Base-by-base conservation (phyloP, 2,329 filamentous ascomycete genomes). In the Colletotrichum coccodes region DNA sequence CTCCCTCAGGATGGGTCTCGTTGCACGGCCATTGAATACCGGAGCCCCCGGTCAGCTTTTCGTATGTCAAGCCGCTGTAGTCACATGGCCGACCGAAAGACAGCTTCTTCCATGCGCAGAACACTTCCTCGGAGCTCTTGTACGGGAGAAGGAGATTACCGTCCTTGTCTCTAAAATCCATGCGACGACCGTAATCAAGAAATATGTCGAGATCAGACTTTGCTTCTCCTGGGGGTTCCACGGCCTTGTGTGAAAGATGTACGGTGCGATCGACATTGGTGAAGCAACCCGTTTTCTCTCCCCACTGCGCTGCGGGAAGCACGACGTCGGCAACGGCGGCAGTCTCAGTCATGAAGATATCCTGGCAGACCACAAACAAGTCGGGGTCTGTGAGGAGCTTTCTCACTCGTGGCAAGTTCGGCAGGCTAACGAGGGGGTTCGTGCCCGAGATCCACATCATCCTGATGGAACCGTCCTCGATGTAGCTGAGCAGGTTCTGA, bases 371-470 rank as follows among this genome's bases (percentile, higher is more conserved):
- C 1, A 80, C 70, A 52, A 81, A 79, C 9, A 80, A 68, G 2
- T 75, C 72, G 4, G 75, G 75, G 38, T 76, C 73, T 1, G 78
- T 80, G 16, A 80, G 71, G 6, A 79, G 64, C 2, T 74, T 67
- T 11, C 79, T 65, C 3, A 76, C 73, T 6, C 71, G 72, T 11
- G 72, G 71, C 14, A 80, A 71, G 72, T 80, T 74, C 2, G 79
- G 79, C 47, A 81, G 70, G 67, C 77, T 79, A 58, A 81, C 79
- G 3, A 81, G 74, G 4, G 79, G 79, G 50, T 81, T 81, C 7
- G 79, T 81, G 8, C 79, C 78, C 12, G 72, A 76, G 21, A 81
- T 73, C 79, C 79, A 81, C 58, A 80, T 75, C 75, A 81, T 80
- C 49, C 78, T 70, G 64, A 81, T 75, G 4, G 75, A 75, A 5